Evolutionary conservation across 345 rosid genomes (phyloP).

Genomic region (Eucalyptus lansdowneana): DNA sequence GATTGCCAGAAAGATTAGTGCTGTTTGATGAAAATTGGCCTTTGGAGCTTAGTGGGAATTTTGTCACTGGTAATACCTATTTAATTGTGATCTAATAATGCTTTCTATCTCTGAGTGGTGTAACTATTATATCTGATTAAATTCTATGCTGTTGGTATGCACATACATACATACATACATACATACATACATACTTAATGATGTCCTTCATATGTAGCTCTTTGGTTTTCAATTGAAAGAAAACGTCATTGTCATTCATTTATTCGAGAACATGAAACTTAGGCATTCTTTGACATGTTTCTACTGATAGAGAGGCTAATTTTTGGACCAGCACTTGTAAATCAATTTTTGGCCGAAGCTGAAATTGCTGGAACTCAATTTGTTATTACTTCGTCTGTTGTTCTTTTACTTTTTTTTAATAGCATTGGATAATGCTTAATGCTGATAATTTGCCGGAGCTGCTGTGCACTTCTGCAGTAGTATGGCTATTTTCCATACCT

Average conservation of each 20-base stretch:
- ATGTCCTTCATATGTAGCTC: background rate
- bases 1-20: background rate
- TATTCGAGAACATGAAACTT: background rate
- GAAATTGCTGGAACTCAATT: background rate
- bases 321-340: background rate
- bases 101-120: background rate
- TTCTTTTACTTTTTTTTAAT: background rate
- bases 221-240: background rate
- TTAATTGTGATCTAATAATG: background rate
- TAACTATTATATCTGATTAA: background rate
- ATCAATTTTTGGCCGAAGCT: background rate
- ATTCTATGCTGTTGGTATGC: background rate
- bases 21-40: background rate
- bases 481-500: background rate
- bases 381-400: background rate
- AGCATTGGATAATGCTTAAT: background rate
- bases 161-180: background rate
- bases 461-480: background rate
- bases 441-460: background rate
- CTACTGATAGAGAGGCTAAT: background rate
- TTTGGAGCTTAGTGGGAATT: background rate
- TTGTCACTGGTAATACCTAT: background rate
- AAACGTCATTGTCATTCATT: background rate
- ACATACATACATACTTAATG: background rate
- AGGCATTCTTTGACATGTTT: background rate